These are phyloP conservation scores for Zygosaccharomyces rouxii DNA, from an alignment of 805 yeast genomes.

Conservation along the genomic window DNA sequence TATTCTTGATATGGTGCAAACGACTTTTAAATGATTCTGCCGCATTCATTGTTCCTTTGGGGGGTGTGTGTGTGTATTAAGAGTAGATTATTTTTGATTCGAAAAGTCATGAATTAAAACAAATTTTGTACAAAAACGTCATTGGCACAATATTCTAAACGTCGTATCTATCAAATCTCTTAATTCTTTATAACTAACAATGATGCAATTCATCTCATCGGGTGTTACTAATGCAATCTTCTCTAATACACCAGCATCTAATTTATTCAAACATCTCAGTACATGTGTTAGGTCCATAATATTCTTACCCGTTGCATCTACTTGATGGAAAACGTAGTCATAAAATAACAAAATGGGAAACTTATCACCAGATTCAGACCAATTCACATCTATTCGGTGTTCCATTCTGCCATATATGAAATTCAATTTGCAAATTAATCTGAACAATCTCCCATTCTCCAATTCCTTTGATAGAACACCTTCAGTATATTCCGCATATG, in stretches of 20 bases:
- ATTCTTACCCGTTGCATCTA: slow-evolving; percentile 72
- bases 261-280: slow-evolving; percentile 70
- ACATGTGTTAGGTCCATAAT: slow-evolving; percentile 80
- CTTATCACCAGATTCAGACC: slow-evolving; percentile 74
- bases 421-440: slow-evolving; percentile 76
- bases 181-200: slow-evolving; percentile 80
- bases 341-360: slow-evolving; percentile 71
- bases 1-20: background rate
- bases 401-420: slow-evolving; percentile 75
- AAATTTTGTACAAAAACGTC: slow-evolving; percentile 1
- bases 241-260: slow-evolving; percentile 91
- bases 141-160: slow-evolving; percentile 44
- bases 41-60: background rate
- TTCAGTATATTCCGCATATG: slow-evolving; percentile 55
- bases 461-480: slow-evolving; percentile 63
- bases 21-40: background rate
- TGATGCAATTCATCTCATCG: slow-evolving; percentile 80
- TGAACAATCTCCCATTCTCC: slow-evolving; percentile 82
- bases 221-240: slow-evolving; percentile 71
- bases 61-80: background rate
- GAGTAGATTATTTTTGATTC: background rate
- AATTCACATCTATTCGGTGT: slow-evolving; percentile 46
- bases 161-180: slow-evolving; percentile 64
- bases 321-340: slow-evolving; percentile 82
- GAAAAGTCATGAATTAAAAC: background rate